Evolutionary conservation across 2,329 filamentous ascomycete genomes (phyloP).

Genomic region (Xylariomycetidae sp.): DNA sequence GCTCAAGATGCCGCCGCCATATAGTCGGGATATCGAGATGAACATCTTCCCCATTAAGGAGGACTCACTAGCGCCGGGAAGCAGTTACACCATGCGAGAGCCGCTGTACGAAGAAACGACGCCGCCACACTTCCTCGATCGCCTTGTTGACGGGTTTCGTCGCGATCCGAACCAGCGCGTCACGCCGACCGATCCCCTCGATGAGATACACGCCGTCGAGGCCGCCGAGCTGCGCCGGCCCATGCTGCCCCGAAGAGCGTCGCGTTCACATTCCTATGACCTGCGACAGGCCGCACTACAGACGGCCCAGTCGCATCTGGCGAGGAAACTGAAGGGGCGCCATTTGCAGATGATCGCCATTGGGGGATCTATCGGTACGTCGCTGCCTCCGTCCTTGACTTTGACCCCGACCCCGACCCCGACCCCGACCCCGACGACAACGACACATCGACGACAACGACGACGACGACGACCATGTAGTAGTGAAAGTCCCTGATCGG

Average conservation of each 20-base stretch:
- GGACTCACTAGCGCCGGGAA: constrained; percentile 47
- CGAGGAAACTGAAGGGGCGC: constrained; percentile 72
- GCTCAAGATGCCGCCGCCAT: constrained; percentile 31
- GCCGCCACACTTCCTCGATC: constrained; percentile 31
- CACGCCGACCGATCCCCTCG: constrained; percentile 40
- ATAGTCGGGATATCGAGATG: constrained; percentile 42
- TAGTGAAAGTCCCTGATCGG: no score
- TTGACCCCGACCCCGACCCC: no score
- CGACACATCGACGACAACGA: no score
- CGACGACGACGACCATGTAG: no score
- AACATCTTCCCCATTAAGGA: constrained; percentile 56
- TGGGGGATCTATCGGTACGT: constrained; percentile 78
- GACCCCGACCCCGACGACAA: no score
- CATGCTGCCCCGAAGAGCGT: constrained; percentile 22
- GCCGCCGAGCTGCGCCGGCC: constrained; percentile 20
- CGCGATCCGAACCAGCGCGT: constrained; percentile 51
- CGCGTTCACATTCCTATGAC: constrained; percentile 46
- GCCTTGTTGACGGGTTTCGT: constrained; percentile 58
- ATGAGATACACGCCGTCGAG: constrained; percentile 25
- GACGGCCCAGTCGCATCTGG: constrained; percentile 70
- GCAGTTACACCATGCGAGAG: constrained; percentile 48
- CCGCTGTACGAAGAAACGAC: constrained; percentile 38
- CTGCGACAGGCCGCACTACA: constrained; percentile 59
- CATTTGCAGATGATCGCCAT: constrained; percentile 98
- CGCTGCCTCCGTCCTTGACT: no score